Evolutionary conservation across 257 asterid species (phyloP).

Genomic region (Solanum pimpinellifolium): DNA sequence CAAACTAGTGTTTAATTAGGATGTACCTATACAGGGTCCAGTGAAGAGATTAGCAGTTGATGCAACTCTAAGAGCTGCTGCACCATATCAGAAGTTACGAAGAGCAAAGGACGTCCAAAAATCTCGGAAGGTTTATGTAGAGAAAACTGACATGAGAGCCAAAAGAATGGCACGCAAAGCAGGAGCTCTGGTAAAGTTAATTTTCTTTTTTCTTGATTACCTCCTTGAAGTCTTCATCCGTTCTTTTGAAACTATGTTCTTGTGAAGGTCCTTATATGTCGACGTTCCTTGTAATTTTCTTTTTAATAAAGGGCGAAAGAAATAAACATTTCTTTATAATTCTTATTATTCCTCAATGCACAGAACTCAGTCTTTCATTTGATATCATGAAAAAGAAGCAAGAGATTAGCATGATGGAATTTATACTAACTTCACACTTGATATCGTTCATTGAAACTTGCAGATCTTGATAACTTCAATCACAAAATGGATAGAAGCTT

Average conservation of each 20-base stretch:
- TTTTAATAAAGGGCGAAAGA: neutral
- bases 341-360: neutral
- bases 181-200: slow-evolving; percentile 84
- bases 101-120: slow-evolving; percentile 73
- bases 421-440: neutral
- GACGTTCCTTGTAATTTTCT: neutral
- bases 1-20: neutral
- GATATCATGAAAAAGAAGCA: neutral
- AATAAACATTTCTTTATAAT: neutral
- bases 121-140: slow-evolving; percentile 70
- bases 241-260: neutral
- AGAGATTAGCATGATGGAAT: neutral
- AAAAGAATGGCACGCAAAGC: slow-evolving; percentile 99
- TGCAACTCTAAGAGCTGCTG: slow-evolving; percentile 99
- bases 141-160: slow-evolving; percentile 96
- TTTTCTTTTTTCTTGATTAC: neutral
- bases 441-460: neutral
- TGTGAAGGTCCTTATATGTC: neutral
- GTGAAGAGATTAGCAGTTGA: slow-evolving; percentile 97
- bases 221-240: neutral
- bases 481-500: neutral
- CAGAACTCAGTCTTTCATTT: neutral
- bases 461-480: neutral
- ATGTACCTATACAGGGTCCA: slow-evolving; percentile 64
- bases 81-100: slow-evolving; percentile 94